Conservation (phyloP, 2,329 filamentous ascomycete genomes). For the Monosporascus ibericus region DNA sequence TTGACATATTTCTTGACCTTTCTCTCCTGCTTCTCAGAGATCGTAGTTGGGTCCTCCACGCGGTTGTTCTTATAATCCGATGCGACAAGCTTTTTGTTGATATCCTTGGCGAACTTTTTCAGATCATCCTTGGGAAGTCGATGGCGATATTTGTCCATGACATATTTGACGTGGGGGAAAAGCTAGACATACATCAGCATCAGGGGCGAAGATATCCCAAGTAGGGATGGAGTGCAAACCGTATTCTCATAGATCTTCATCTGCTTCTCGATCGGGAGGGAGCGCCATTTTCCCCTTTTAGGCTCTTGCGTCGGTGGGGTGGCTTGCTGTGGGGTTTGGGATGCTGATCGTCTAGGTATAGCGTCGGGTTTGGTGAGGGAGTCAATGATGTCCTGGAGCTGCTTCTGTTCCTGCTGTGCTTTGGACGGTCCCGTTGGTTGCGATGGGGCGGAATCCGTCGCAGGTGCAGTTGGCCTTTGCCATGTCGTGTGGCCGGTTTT, state of each 20-base stretch:
- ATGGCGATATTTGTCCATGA: constrained; percentile 80
- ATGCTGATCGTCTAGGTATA: constrained; percentile 46
- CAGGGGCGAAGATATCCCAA: constrained; percentile 7
- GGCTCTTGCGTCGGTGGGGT: constrained; percentile 50
- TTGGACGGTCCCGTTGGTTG: constrained; percentile 61
- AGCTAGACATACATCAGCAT: constrained; percentile 46
- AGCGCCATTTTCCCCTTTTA: constrained; percentile 66
- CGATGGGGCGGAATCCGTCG: constrained; percentile 50
- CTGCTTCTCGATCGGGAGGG: constrained; percentile 71
- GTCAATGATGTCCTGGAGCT: constrained; percentile 79
- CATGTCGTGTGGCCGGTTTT: constrained; percentile 73
- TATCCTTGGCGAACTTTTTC: constrained; percentile 57
- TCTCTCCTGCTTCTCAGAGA: constrained; percentile 71
- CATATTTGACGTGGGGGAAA: constrained; percentile 76
- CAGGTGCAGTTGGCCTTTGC: constrained; percentile 67
- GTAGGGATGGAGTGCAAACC: constrained; percentile 43
- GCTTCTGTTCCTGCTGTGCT: constrained; percentile 58
- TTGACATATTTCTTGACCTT: constrained; percentile 80
- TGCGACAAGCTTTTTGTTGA: constrained; percentile 82
- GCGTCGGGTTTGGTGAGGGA: constrained; percentile 68
- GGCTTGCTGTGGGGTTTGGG: constrained; percentile 59
- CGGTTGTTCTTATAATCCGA: constrained; percentile 87
- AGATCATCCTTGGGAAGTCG: constrained; percentile 77
- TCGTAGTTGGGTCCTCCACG: constrained; percentile 71
- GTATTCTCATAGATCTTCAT: constrained; percentile 95